A percentile compares a stretch with the other conserved stretches of the same genome.
These are phyloP conservation scores for Yarrowia yakushimensis DNA, from an alignment of 805 yeast genomes.

Conservation along the genomic window DNA sequence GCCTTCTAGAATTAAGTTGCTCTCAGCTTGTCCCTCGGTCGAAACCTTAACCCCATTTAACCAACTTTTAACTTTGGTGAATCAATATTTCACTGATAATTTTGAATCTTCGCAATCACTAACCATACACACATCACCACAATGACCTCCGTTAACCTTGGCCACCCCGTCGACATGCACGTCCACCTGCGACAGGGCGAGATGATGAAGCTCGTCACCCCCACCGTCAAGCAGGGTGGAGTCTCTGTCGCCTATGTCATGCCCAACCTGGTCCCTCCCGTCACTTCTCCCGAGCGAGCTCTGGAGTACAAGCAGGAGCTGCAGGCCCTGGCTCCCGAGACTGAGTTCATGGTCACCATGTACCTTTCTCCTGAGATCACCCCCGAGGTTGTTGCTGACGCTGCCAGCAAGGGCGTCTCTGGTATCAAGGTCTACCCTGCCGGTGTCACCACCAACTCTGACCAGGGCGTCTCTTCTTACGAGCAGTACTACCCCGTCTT, in stretches of 20 bases:
- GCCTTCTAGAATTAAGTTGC: slow-evolving; percentile 3
- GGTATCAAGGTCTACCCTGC: slow-evolving; percentile 99
- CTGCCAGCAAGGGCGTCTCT: slow-evolving; percentile 63
- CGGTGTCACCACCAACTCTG: slow-evolving; percentile 98
- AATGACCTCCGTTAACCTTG: slow-evolving; percentile 34
- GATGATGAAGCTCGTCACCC: slow-evolving; percentile 89
- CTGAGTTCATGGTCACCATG: slow-evolving; percentile 88
- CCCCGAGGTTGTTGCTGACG: slow-evolving; percentile 78
- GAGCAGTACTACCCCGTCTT: slow-evolving; percentile 84
- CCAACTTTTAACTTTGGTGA: neutral
- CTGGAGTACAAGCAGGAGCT: slow-evolving; percentile 63
- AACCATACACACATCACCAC: neutral
- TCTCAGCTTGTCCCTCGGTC: neutral
- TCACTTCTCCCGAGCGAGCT: slow-evolving; percentile 72
- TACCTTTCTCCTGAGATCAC: slow-evolving; percentile 76
- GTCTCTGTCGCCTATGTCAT: slow-evolving; percentile 85
- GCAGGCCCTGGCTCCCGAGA: slow-evolving; percentile 65
- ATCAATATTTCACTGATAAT: neutral
- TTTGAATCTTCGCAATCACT: neutral
- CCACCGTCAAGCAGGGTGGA: slow-evolving; percentile 89
- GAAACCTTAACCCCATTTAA: neutral
- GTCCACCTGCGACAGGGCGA: slow-evolving; percentile 92
- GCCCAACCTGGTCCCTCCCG: slow-evolving; percentile 95
- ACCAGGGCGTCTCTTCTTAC: slow-evolving; percentile 86
- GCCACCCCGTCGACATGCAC: slow-evolving; percentile 67